Base-by-base conservation (phyloP, 148 eudicot species). In the Pouteria glomerata region DNA sequence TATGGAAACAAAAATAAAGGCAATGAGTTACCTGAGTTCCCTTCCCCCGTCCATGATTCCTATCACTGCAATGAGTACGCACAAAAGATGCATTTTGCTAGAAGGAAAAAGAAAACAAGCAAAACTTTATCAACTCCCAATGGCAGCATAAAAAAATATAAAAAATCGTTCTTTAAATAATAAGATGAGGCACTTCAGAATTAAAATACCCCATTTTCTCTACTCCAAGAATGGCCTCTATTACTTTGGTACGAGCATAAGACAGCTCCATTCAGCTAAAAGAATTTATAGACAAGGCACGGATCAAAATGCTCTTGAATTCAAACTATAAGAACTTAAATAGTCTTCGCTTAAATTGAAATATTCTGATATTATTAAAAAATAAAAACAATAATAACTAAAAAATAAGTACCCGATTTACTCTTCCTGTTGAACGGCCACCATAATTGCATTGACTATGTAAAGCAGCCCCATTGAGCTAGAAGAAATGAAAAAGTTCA, bases 371-470 rank as follows among this genome's bases (percentile, higher is more conserved):
- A 59, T 29, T 31, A 59, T 30, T 13, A 51, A 51, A 51, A 51
- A n/a, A n/a, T n/a, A 8, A 3, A 11, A 51, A 8, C 3, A 19
- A 8, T 14, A 27, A 0, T 8, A 27, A 10, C 2, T 1, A 3
- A 16, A n/a, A 0, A 35, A 26, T 23, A 66, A 6, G 31, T 66
- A 45, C 69, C 69, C 13, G 83, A 74, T 63, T 74, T 69, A 76
- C 84, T 76, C 83, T 78, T 68, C 82, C 77, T 75, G 86, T 78
- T 3, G 68, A 83, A 68, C 77, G 82, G 51, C 80, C 82, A 73
- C 37, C 27, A 26, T 66, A 7, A 45, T 26, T 26, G 55, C 21
- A 21, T 35, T 29, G 34, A 47, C 33, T 66, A 23, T 12, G 11
- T 45, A 47, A 66, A 26, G 55, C 35, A 47, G 52, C 35, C 45